Conservation (phyloP, 768 basidiomycete species). For the Pleurotus cornucopiae region DNA sequence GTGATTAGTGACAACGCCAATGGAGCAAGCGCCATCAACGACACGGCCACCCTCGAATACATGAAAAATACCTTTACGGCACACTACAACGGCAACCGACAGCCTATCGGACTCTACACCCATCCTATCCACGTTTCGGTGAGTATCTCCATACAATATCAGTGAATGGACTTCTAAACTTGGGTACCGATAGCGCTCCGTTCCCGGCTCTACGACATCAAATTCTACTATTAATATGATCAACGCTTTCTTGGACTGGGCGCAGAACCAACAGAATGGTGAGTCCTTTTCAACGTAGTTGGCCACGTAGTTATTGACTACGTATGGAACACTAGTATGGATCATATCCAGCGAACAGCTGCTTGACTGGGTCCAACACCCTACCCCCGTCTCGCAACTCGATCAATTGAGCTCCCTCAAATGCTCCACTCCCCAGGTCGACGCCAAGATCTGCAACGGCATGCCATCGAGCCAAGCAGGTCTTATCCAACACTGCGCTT, state of each 20-base stretch:
- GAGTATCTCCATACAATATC: slow-evolving; percentile 13
- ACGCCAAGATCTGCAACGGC: slow-evolving; percentile 71
- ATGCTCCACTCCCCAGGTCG: slow-evolving; percentile 62
- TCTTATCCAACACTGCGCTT: slow-evolving; percentile 55
- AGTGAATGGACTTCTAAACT: too few species aligned
- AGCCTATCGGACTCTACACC: slow-evolving; percentile 78
- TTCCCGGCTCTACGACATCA: slow-evolving; percentile 52
- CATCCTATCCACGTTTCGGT: slow-evolving; percentile 77
- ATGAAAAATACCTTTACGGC: slow-evolving; percentile 71
- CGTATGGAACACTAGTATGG: slow-evolving; percentile 45
- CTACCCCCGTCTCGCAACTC: slow-evolving; percentile 59
- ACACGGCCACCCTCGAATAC: slow-evolving; percentile 62
- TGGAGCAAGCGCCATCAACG: slow-evolving; percentile 45
- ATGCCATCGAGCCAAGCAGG: slow-evolving; percentile 66
- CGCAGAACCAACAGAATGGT: slow-evolving; percentile 65
- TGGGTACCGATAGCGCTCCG: slow-evolving; percentile 31
- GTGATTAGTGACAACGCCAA: slow-evolving; percentile 47
- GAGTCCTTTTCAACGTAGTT: slow-evolving; percentile 9
- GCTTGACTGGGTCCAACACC: slow-evolving; percentile 70
- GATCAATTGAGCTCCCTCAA: slow-evolving; percentile 48
- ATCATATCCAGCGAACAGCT: slow-evolving; percentile 71
- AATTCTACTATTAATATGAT: slow-evolving; percentile 68
- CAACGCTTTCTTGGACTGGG: slow-evolving; percentile 80
- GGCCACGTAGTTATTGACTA: not conserved
- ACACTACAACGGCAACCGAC: slow-evolving; percentile 72